Evolutionary conservation across 2,329 filamentous ascomycete genomes (phyloP).

Genomic region (Neonectria ditissima): DNA sequence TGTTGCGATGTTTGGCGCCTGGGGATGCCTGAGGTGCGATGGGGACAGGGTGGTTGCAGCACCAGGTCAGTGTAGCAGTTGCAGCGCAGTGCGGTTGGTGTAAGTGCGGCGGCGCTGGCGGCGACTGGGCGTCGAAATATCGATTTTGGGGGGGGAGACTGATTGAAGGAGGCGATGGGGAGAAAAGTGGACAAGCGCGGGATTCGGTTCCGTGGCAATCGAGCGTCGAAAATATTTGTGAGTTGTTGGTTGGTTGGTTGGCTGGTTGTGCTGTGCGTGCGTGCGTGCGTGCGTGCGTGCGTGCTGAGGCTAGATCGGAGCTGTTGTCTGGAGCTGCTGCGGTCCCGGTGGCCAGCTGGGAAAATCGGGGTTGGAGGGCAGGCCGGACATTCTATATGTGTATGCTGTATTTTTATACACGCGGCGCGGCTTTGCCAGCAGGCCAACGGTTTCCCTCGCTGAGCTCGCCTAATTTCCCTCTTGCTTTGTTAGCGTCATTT

Average conservation of each 20-base stretch:
- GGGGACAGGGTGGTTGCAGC: conserved; percentile 27
- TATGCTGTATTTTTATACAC: conserved; percentile 61
- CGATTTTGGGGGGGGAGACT: conserved; percentile 2
- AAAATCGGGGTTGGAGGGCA: conserved; percentile 58
- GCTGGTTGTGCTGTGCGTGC: conserved; percentile 12
- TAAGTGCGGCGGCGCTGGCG: conserved; percentile 15
- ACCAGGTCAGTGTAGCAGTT: conserved; percentile 8
- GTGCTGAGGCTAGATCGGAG: conserved; percentile 32
- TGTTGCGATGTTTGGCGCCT: conserved; percentile 21
- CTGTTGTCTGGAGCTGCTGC: conserved; percentile 37
- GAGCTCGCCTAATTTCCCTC: conserved; percentile 54
- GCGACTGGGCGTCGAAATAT: not conserved
- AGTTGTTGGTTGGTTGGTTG: conserved; percentile 6
- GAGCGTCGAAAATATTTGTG: not conserved
- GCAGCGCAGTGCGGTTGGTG: conserved; percentile 1
- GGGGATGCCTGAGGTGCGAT: conserved; percentile 21
- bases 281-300: conserved; percentile 26
- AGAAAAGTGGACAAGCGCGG: conserved; percentile 32
- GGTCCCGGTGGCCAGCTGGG: conserved; percentile 46
- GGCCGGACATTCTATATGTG: conserved; percentile 59
- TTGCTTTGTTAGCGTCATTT: conserved; percentile 49
- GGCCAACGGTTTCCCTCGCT: conserved; percentile 51
- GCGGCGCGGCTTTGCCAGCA: conserved; percentile 46
- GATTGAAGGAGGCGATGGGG: conserved; percentile 10
- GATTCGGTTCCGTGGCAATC: not conserved